Percentiles rank a stretch among this genome's conserved stretches.
Evolutionary conservation across 2,329 filamentous ascomycete genomes (phyloP).

Genomic region (Neodidymelliopsis sp.): DNA sequence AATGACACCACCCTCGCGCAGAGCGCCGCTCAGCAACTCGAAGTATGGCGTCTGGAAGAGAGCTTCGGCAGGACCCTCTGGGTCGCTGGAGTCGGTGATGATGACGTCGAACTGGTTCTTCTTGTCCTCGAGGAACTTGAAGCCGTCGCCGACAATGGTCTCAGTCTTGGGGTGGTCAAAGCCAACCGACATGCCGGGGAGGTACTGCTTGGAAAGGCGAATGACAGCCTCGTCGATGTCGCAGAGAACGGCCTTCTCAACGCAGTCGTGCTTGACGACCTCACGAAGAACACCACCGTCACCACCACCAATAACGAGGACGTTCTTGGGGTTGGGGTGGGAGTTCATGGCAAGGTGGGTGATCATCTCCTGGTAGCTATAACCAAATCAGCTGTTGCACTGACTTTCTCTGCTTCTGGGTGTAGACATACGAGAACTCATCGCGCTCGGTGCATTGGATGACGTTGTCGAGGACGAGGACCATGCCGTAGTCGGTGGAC

Average conservation of each 20-base stretch:
- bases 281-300: slow-evolving; percentile 97
- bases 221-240: slow-evolving; percentile 99
- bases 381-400: slow-evolving; percentile 24
- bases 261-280: slow-evolving; percentile 97
- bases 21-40: slow-evolving; percentile 86
- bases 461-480: slow-evolving; percentile 97
- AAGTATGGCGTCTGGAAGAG: slow-evolving; percentile 99
- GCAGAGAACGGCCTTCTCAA: slow-evolving; percentile 95
- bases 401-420: neutral
- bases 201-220: slow-evolving; percentile 97
- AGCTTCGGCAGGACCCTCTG: slow-evolving; percentile 93
- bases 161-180: slow-evolving; percentile 94
- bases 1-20: slow-evolving; percentile 96
- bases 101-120: slow-evolving; percentile 99
- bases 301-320: slow-evolving; percentile 96
- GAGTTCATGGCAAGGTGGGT: slow-evolving; percentile 98
- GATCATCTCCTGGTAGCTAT: slow-evolving; percentile 98
- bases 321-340: slow-evolving; percentile 97
- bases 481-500: slow-evolving; percentile 94
- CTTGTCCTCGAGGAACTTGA: slow-evolving; percentile 97
- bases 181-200: slow-evolving; percentile 90
- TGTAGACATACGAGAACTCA: slow-evolving; percentile 78
- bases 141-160: slow-evolving; percentile 93
- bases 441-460: slow-evolving; percentile 99
- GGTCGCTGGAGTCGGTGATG: slow-evolving; percentile 98